Conservation (phyloP, 352 stramenopile species). For the Pythium rishiriense region DNA sequence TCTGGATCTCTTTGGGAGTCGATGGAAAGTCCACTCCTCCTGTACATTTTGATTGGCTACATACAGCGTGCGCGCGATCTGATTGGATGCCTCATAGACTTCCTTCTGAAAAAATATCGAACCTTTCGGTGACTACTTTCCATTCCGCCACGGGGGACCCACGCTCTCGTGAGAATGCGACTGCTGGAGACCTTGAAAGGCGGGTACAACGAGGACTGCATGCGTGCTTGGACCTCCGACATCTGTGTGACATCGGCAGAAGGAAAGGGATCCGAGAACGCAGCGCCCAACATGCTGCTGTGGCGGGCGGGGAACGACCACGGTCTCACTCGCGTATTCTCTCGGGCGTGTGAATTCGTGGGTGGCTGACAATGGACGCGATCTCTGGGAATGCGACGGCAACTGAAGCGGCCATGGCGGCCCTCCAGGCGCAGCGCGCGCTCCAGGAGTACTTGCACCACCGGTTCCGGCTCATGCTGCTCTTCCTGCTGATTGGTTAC, state of each 20-base stretch:
- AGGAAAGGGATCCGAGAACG: neutral
- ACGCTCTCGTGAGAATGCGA: neutral
- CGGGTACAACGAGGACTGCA: too few species aligned
- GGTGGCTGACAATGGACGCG: neutral
- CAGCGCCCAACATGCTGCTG: too few species aligned
- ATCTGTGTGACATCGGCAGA: too few species aligned
- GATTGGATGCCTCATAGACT: neutral
- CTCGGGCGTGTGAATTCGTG: neutral
- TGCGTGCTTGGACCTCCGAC: too few species aligned
- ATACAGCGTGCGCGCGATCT: too few species aligned
- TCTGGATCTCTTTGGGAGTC: too few species aligned
- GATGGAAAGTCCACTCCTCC: too few species aligned
- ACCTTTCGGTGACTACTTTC: neutral
- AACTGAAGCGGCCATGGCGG: neutral
- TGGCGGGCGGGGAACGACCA: too few species aligned
- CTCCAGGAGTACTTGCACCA: conserved; percentile 13
- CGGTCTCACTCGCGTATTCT: neutral
- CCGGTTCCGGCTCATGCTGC: conserved; percentile 10
- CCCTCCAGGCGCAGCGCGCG: conserved; percentile 4
- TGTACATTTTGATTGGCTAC: too few species aligned
- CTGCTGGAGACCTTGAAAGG: too few species aligned
- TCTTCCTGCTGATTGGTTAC: conserved; percentile 18
- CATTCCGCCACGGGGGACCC: neutral
- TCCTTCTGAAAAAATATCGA: conserved; percentile 5
- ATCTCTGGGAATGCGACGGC: neutral